Percentiles rank a stretch among this genome's conserved stretches.
Evolutionary conservation across 2,329 filamentous ascomycete genomes (phyloP).

Genomic region (Hypoxylon rubiginosum): DNA sequence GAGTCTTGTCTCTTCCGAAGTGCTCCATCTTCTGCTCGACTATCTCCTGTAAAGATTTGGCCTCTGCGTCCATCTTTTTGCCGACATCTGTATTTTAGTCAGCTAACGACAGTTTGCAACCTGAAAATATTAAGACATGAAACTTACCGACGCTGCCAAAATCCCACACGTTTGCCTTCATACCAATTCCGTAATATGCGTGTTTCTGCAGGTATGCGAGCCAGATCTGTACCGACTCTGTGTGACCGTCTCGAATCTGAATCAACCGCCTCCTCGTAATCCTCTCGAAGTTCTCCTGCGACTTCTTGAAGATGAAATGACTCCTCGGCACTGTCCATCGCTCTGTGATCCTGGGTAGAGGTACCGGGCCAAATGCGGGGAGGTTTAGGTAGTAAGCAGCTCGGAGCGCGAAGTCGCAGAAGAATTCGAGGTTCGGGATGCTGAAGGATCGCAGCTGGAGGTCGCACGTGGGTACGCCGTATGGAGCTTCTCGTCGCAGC

Average conservation of each 20-base stretch:
- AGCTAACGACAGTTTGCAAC: constrained; percentile 23
- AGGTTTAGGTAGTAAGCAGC: constrained; percentile 95
- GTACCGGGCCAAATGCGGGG: constrained; percentile 86
- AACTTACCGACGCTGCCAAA: constrained; percentile 78
- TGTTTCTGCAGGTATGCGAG: constrained; percentile 92
- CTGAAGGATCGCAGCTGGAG: constrained; percentile 94
- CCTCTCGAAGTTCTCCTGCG: constrained; percentile 96
- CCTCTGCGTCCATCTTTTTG: constrained; percentile 61
- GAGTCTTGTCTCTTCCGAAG: constrained; percentile 65
- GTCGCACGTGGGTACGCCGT: constrained; percentile 87
- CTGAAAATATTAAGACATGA: constrained; percentile 11
- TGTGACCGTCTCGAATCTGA: constrained; percentile 91
- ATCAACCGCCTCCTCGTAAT: constrained; percentile 88
- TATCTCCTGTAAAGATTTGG: constrained; percentile 54
- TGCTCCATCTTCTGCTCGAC: constrained; percentile 67
- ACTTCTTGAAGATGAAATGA: constrained; percentile 97
- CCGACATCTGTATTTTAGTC: constrained; percentile 59
- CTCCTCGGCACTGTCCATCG: constrained; percentile 92
- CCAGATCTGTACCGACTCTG: constrained; percentile 91
- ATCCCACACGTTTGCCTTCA: constrained; percentile 99
- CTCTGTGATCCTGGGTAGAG: constrained; percentile 87
- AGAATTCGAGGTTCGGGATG: constrained; percentile 91
- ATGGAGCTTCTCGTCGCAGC: constrained; percentile 78
- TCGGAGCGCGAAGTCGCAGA: constrained; percentile 92
- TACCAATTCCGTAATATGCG: constrained; percentile 94